Percentiles rank a stretch among this genome's conserved stretches.
These are phyloP conservation scores for Trichomonas gallinae DNA, from an alignment of 208 protist species.

Conservation along the genomic window DNA sequence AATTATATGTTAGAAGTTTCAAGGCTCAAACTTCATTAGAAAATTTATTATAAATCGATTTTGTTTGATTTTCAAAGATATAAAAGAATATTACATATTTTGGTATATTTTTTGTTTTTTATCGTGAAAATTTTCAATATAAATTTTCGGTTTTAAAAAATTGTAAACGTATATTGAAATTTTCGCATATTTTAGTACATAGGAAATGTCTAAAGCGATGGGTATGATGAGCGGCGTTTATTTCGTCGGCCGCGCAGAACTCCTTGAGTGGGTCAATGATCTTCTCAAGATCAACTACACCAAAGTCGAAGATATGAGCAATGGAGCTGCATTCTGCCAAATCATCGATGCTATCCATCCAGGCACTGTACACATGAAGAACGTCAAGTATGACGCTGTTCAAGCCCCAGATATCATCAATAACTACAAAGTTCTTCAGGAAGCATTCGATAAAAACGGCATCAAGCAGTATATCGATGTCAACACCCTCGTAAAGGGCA, in stretches of 20 bases:
- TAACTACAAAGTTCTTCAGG: slow-evolving; percentile 16
- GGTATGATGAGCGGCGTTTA: background rate
- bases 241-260: background rate
- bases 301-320: background rate
- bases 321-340: background rate
- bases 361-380: background rate
- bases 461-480: slow-evolving; percentile 8
- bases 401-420: background rate
- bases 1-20: too few species aligned
- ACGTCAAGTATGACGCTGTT: background rate
- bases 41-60: too few species aligned
- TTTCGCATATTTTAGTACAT: too few species aligned
- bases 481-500: background rate
- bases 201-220: background rate
- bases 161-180: too few species aligned
- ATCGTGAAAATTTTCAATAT: too few species aligned
- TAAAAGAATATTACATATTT: too few species aligned
- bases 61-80: too few species aligned
- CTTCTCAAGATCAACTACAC: background rate
- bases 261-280: slow-evolving; percentile 17
- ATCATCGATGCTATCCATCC: slow-evolving; percentile 20
- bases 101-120: too few species aligned
- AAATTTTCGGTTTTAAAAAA: too few species aligned
- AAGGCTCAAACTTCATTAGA: too few species aligned
- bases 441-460: background rate